Evolutionary conservation across 129 eudicot genomes (phyloP).

Genomic region (Centaurea solstitialis): DNA sequence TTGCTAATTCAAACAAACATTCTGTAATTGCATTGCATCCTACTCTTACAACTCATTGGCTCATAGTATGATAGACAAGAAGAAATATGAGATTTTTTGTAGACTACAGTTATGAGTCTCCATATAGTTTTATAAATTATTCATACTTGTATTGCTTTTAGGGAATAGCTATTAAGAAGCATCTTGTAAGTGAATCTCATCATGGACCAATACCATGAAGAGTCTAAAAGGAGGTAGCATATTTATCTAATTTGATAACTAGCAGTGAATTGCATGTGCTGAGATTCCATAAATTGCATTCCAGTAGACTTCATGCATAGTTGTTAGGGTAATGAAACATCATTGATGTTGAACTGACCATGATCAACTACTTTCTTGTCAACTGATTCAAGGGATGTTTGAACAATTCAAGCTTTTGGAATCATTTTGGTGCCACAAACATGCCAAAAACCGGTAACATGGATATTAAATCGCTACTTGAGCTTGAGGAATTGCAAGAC

Average conservation of each 20-base stretch:
- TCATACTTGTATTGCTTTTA: slow-evolving; percentile 1
- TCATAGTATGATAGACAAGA: slow-evolving; percentile 2
- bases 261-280: slow-evolving; percentile 1
- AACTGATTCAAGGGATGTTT: slow-evolving; percentile 36
- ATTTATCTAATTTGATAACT: neutral
- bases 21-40: neutral
- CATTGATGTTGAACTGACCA: slow-evolving; percentile 15
- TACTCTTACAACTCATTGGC: neutral
- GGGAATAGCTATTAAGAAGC: slow-evolving; percentile 18
- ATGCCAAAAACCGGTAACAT: slow-evolving; percentile 24
- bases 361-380: slow-evolving; percentile 15
- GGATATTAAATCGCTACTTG: slow-evolving; percentile 53
- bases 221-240: neutral
- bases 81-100: neutral
- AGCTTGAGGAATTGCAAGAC: slow-evolving; percentile 64
- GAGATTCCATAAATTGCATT: slow-evolving; percentile 23
- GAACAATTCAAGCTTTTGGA: slow-evolving; percentile 45
- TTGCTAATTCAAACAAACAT: neutral
- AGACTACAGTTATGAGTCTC: slow-evolving; percentile 10
- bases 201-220: slow-evolving; percentile 5
- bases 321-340: slow-evolving; percentile 2
- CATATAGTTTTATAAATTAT: neutral
- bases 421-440: slow-evolving; percentile 32
- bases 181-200: slow-evolving; percentile 19
- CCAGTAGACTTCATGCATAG: neutral